These are phyloP conservation scores for Lobosporangium transversale DNA, from an alignment of 192 early-diverging fungal species.

Conservation along the genomic window DNA sequence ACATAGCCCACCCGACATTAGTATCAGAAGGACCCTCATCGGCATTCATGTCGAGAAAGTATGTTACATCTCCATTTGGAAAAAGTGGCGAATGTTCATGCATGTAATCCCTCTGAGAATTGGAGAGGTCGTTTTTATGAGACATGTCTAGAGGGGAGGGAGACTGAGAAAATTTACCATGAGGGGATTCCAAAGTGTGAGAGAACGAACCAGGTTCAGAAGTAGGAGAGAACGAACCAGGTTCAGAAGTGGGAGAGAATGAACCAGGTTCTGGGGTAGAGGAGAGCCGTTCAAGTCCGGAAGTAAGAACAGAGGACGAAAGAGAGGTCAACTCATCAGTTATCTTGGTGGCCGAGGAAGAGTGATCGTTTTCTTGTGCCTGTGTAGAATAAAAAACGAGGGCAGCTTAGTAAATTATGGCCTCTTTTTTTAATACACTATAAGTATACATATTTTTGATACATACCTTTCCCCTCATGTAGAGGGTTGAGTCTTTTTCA, in stretches of 20 bases:
- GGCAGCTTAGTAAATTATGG: no score
- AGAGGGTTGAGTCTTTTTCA: no score
- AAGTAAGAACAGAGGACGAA: no score
- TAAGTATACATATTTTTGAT: no score
- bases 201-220: neutral
- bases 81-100: neutral
- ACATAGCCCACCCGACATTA: neutral
- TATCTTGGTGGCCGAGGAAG: no score
- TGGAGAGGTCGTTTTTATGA: neutral
- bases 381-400: no score
- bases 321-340: no score
- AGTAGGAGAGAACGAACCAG: neutral
- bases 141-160: neutral
- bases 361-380: no score
- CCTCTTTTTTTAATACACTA: no score
- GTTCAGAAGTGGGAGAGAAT: neutral
- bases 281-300: no score
- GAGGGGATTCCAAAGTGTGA: neutral
- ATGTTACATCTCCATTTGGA: neutral
- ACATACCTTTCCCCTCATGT: no score
- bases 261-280: no score
- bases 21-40: neutral
- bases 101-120: neutral
- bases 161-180: neutral
- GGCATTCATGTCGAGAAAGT: neutral